These are phyloP conservation scores for Apophysomyces elegans DNA, from an alignment of 371 early-diverging fungal genomes.

Conservation along the genomic window DNA sequence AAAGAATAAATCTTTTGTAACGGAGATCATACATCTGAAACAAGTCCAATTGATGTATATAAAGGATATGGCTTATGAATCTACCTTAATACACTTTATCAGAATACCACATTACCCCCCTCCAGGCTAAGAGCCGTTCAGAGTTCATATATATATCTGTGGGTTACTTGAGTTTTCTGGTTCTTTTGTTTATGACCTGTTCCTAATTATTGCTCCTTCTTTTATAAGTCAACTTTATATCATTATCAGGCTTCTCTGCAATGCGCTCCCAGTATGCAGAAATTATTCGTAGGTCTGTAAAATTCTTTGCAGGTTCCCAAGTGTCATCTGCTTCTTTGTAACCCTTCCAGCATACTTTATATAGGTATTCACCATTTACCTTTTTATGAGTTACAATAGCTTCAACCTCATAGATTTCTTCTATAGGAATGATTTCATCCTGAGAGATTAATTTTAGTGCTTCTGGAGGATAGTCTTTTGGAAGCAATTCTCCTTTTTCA, in stretches of 20 bases:
- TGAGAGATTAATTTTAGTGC: constrained; percentile 21
- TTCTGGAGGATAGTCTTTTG: constrained; percentile 18
- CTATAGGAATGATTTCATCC: constrained; percentile 13
- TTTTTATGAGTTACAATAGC: constrained; percentile 9
- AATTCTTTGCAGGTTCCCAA: constrained; percentile 28
- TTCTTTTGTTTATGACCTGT: too few species aligned
- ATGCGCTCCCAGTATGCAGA: constrained; percentile 16
- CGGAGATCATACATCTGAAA: too few species aligned
- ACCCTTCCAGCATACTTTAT: constrained; percentile 27
- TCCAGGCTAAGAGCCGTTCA: too few species aligned
- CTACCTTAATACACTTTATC: too few species aligned
- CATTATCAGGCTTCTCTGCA: neutral
- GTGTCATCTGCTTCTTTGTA: constrained; percentile 26
- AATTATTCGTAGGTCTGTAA: constrained; percentile 20
- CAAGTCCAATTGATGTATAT: too few species aligned
- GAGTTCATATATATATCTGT: too few species aligned
- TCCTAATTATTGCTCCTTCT: too few species aligned
- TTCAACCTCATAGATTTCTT: constrained; percentile 17
- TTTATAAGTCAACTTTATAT: too few species aligned
- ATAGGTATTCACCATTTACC: constrained; percentile 13
- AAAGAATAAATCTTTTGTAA: too few species aligned
- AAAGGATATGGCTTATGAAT: too few species aligned
- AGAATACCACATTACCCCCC: too few species aligned
- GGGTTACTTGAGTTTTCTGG: too few species aligned
- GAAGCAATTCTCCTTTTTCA: constrained; percentile 18